Conservation (phyloP, 176 grass and related monocot species). For the Eleusine indica region DNA sequence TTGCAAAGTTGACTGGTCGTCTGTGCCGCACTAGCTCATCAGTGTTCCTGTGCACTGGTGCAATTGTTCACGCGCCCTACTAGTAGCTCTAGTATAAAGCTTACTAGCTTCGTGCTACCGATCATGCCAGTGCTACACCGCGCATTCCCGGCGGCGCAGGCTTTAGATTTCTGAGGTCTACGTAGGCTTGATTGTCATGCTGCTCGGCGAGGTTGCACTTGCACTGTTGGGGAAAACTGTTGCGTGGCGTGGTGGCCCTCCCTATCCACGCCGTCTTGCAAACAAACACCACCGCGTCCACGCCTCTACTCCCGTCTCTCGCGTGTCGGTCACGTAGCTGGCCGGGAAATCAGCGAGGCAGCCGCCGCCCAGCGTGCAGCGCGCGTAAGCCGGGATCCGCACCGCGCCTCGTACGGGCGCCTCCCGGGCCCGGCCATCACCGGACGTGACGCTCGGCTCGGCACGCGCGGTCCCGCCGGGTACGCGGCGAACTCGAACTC, state of each 20-base stretch:
- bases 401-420: not conserved
- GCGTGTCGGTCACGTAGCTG: not conserved
- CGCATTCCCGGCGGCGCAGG: constrained; percentile 28
- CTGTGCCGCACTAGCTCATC: not conserved
- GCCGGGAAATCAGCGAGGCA: constrained; percentile 11
- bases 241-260: not conserved
- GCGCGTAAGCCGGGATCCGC: not conserved
- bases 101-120: constrained; percentile 16
- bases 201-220: no score
- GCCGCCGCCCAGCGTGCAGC: not conserved
- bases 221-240: not conserved
- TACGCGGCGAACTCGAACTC: not conserved
- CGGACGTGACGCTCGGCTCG: no score
- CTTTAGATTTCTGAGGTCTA: not conserved
- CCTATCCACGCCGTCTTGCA: not conserved
- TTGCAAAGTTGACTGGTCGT: not conserved
- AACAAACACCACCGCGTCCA: not conserved
- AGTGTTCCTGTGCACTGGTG: not conserved
- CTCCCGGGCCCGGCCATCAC: not conserved
- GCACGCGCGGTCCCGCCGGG: not conserved
- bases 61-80: not conserved
- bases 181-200: no score
- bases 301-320: not conserved
- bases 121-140: not conserved
- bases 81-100: no score